Base-by-base conservation (phyloP, 345 rosid genomes). In the Erodium maritimum region DNA sequence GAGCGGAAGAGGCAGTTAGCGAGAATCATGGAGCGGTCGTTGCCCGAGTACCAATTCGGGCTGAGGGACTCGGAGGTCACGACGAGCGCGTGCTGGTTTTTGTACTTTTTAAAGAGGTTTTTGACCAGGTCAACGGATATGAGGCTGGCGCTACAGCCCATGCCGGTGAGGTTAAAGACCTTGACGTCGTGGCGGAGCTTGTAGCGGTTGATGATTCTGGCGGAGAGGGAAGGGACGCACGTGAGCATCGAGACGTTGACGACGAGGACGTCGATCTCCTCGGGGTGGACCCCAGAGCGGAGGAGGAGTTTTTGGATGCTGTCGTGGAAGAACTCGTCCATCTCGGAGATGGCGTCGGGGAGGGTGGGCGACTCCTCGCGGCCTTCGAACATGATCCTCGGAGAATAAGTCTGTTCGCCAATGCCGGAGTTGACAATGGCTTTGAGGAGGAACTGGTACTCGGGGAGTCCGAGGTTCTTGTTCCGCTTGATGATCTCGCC, bases 81-180 rank as follows among this genome's bases (percentile, higher is more conserved):
- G 2, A 86, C 65, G 4, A 91, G 72, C 14, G 95, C 95, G n/a
- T 71, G 55, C 65, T 62, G 52, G 61, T 88, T 81, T 21, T 80
- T 73, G 23, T 79, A 57, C 5, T 75, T 71, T 51, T 77, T 88
- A 53, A 91, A 86, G 16, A 83, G 21, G 71, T 69, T 82, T 12
- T 75, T 85, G 34, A 80, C 93, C 33, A 88, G 62, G 56, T 88
- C 87, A 5, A 88, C 61, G 1, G 98, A 80, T 24, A 91, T 73
- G 19, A 88, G 71, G 72, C 96, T 91, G 29, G 98, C 95, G 63
- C 98, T 88, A 10, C 98, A 91, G 0, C 96, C 98, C 95, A 91
- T 88, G 12, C 95, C 93, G 0, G 96, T 73, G 5, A 91, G 68
- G 67, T 88, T 84, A 52, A 61, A 88, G 17, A 73, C 79, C 64